Evolutionary conservation across 352 stramenopile species (phyloP), one percentile per base, ranked within the genome.

Genomic region (Globisporangium alternatum): DNA sequence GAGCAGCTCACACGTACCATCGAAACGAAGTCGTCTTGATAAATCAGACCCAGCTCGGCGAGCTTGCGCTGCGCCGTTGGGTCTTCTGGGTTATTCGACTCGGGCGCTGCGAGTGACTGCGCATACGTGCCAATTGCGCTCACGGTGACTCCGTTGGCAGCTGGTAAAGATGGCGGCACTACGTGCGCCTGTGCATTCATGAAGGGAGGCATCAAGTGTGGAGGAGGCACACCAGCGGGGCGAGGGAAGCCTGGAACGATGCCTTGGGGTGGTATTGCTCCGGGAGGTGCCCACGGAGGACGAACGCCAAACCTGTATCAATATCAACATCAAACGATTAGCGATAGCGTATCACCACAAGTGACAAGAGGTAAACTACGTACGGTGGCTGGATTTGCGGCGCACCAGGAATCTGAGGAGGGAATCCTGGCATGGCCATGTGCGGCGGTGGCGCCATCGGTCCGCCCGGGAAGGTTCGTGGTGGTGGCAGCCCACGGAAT

Each of bases 11-110:
- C 2, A 74, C 73, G 44, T 67, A 89, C 80, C 80, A 89, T 89
- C 3, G 80, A 89, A 41, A 74, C 67, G 51, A 69, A 71, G 45
- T 83, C 78, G 56, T 89, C 80, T 21, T 69, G 64, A 69, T 81
- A 89, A 43, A 89, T 69, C 13, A 89, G 58, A 19, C 77, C 75
- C n/a, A 77, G 66, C 39, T 75, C 75, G 6, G 62, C 54, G 19
- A 68, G 62, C 19, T 68, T 68, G 33, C 56, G 45, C 35, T 68
- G 55, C 12, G 55, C 28, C 8, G 62, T 56, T n/a, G 33, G 54
- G 70, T 73, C 62, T 80, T 85, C 48, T 61, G 60, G 15, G 19
- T 56, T 59, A 35, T 64, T 75, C 56, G 67, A 66, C 60, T 64
- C 66, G 43, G 62, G 66, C 37, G 48, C 57, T 28, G 25, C 35